These are phyloP conservation scores for Emmonsiellopsis sp. DNA, from an alignment of 2,329 filamentous ascomycete species.

Conservation along the genomic window DNA sequence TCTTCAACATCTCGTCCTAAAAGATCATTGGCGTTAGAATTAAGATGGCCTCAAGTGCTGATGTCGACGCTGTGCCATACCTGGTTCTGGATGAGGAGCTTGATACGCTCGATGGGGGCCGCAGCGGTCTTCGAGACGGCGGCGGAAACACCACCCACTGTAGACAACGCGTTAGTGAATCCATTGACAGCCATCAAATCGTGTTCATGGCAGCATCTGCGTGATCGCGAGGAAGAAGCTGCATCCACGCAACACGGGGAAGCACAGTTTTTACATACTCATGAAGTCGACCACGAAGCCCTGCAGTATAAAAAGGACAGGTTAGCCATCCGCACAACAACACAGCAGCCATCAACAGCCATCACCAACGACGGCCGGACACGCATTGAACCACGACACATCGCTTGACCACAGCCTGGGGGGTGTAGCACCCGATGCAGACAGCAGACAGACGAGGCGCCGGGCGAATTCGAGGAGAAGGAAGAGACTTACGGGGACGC, in stretches of 20 bases:
- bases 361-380: not conserved
- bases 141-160: constrained; percentile 99
- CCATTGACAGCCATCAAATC: constrained; percentile 6
- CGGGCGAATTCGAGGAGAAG: not conserved
- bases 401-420: not conserved
- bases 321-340: constrained; percentile 19
- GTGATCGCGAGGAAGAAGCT: not conserved
- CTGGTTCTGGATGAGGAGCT: constrained; percentile 99
- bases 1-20: constrained; percentile 99
- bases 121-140: constrained; percentile 99
- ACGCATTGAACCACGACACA: not conserved
- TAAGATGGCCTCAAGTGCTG: no score
- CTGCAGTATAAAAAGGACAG: constrained; percentile 36
- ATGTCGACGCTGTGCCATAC: constrained; percentile 47
- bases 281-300: constrained; percentile 97
- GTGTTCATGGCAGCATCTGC: constrained; percentile 9
- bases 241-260: not conserved
- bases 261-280: constrained; percentile 59
- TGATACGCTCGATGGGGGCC: constrained; percentile 99
- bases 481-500: constrained; percentile 38
- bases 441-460: not conserved
- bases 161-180: constrained; percentile 37
- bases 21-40: not conserved
- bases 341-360: constrained; percentile 8
- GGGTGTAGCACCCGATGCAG: not conserved